Base-by-base conservation (phyloP, 345 rosid genomes). In the Euphorbia pulcherrima region DNA sequence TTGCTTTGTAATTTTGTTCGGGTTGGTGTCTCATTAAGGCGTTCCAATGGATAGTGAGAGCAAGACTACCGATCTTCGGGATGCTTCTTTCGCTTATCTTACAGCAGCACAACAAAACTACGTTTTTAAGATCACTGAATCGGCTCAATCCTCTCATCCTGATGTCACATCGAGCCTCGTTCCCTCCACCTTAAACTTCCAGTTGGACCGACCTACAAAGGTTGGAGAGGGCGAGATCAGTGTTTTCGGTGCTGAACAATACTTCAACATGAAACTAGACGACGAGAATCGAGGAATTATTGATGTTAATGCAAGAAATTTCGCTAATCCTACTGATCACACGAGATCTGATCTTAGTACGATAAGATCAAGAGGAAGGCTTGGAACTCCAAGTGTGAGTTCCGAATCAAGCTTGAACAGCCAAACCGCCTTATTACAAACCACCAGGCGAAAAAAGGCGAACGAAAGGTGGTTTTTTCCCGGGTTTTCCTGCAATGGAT, bases 221-320 rank as follows among this genome's bases (percentile, higher is more conserved):
- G 14, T 66, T 12, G 74, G 50, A 60, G 85, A 70, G 46, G 81
- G 76, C 9, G 90, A 81, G 59, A 75, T 83, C 23, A 73, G 85
- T 2, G 78, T 88, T 30, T 85, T 85, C 54, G 79, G 74, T 9
- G 87, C 92, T 30, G 87, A 85, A 60, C 84, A 70, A 67, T 85
- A 88, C 77, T 81, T 81, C 81, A 84, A 81, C 65, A 75, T 68
- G 83, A 78, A 62, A 51, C 62, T 78, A 10, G 87, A 76, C 28
- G 76, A 51, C 46, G 72, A 64, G 7, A 56, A 63, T 61, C 72
- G 85, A 33, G 68, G 60, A 52, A 64, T 60, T 14, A 50, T 65
- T 7, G 67, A 60, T 29, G 46, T 35, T 52, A 44, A 72, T n/a
- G 33, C 63, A 23, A 72, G 64, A 21, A 68, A 65, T 40, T 54